A percentile compares a stretch with the other conserved stretches of the same genome.
Conservation (phyloP, 345 rosid species). For the Eucalyptus curtisii region DNA sequence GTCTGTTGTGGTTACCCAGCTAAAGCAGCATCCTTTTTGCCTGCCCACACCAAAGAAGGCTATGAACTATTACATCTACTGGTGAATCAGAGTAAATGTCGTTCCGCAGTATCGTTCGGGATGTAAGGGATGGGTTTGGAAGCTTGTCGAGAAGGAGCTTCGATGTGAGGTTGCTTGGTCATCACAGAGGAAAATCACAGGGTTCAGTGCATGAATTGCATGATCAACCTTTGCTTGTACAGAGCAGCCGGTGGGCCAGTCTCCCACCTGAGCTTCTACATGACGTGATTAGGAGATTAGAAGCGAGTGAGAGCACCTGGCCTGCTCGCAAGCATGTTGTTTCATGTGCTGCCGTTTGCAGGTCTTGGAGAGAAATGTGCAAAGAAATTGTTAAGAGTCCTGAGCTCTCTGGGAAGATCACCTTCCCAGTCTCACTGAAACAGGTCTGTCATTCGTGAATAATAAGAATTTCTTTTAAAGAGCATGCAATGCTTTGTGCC, state of each 20-base stretch:
- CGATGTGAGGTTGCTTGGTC: slow-evolving; percentile 64
- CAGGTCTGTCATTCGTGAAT: slow-evolving; percentile 28
- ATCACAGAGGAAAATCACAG: slow-evolving; percentile 62
- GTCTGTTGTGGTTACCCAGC: neutral
- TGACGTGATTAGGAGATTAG: slow-evolving; percentile 89
- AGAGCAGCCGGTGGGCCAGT: slow-evolving; percentile 79
- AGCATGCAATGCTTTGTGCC: neutral
- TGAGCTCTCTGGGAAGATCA: slow-evolving; percentile 79
- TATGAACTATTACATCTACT: neutral
- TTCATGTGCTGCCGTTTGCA: slow-evolving; percentile 95
- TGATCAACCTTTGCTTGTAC: slow-evolving; percentile 44
- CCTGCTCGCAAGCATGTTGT: slow-evolving; percentile 90
- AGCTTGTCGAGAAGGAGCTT: slow-evolving; percentile 86
- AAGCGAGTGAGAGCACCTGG: slow-evolving; percentile 85
- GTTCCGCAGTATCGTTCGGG: slow-evolving; percentile 85
- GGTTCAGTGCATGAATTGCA: slow-evolving; percentile 66
- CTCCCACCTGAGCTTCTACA: slow-evolving; percentile 87
- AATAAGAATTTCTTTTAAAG: neutral
- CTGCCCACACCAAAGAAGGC: slow-evolving; percentile 1
- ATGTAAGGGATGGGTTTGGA: slow-evolving; percentile 89
- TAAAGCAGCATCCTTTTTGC: neutral
- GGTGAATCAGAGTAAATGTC: slow-evolving; percentile 38
- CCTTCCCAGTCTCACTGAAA: slow-evolving; percentile 89
- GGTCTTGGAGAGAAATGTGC: slow-evolving; percentile 97
- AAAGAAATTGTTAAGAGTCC: slow-evolving; percentile 82